phyloP scores from a whole-genome alignment of 2,329 filamentous ascomycete genomes.

The Cladosporium halotolerans region DNA sequence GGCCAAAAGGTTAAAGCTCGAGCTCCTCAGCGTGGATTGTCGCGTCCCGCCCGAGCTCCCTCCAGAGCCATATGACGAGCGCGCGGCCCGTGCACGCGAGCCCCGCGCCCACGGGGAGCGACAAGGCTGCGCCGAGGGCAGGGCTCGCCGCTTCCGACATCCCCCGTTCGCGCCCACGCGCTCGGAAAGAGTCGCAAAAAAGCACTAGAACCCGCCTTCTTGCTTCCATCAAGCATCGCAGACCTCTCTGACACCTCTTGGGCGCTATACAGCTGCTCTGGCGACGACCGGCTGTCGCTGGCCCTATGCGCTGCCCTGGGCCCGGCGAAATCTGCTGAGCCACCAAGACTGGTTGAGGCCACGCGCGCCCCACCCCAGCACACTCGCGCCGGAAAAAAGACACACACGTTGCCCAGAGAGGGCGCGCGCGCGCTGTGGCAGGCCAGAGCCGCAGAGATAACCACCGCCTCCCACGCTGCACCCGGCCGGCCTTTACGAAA shows the following conservation, averaged over 20 bases:
- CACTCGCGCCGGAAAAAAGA: not conserved
- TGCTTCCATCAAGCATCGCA: not conserved
- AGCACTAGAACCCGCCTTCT: not conserved
- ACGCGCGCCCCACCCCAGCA: not conserved
- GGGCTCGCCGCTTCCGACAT: no score
- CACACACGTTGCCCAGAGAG: not conserved
- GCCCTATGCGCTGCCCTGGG: no score
- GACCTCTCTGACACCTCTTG: no score
- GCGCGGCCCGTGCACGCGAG: not conserved
- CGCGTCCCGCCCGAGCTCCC: constrained; percentile 4
- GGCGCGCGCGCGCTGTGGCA: not conserved
- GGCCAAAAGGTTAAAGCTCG: constrained; percentile 6
- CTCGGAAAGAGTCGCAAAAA: constrained; percentile 6
- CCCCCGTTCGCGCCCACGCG: not conserved
- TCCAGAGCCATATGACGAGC: not conserved
- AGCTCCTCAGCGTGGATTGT: not conserved
- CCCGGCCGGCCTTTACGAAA: not conserved
- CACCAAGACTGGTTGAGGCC: not conserved
- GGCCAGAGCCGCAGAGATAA: not conserved
- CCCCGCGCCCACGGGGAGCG: constrained; percentile 8
- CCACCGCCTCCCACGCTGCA: not conserved
- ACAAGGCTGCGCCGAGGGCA: constrained; percentile 2
- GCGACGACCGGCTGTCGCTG: no score
- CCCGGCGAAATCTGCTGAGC: not conserved
- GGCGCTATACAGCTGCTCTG: no score